phyloP scores from a whole-genome alignment of 2,329 filamentous ascomycete genomes.

The Scopulariopsis brevicaulis region DNA sequence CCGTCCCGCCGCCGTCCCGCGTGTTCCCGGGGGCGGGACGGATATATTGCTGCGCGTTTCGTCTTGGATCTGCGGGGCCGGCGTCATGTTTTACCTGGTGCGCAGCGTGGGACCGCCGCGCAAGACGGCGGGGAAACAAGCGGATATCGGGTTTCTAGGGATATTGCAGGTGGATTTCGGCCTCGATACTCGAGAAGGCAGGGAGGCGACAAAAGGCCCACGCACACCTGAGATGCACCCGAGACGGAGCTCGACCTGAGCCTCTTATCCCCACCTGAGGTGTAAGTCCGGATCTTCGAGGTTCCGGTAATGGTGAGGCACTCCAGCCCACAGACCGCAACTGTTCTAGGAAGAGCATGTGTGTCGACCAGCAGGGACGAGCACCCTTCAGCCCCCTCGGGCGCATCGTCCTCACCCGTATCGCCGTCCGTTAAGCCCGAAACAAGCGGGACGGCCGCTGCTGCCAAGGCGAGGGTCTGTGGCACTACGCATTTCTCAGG shows the following conservation, averaged over 20 bases:
- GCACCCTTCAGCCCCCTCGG: neutral
- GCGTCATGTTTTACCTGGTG: neutral
- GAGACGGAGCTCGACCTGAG: neutral
- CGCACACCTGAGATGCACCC: too few relatives aligned
- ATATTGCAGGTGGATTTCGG: neutral
- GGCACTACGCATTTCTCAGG: neutral
- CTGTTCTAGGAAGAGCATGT: neutral
- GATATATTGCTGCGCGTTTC: neutral
- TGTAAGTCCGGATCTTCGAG: neutral
- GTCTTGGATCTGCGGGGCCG: neutral
- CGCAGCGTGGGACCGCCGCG: neutral
- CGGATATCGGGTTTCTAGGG: neutral
- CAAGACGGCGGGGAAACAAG: neutral
- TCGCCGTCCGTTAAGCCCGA: neutral
- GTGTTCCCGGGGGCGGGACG: neutral
- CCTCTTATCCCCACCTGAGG: neutral
- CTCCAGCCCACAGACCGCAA: neutral
- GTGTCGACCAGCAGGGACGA: neutral
- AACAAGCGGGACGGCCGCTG: neutral
- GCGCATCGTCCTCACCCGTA: neutral
- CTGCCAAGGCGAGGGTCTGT: neutral
- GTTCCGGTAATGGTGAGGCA: neutral
- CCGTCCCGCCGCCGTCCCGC: neutral
- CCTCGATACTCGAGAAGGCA: neutral
- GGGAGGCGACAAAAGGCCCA: neutral